Base-by-base conservation (phyloP, 1,284 basidiomycete genomes). In the Fomitopsis palustris region DNA sequence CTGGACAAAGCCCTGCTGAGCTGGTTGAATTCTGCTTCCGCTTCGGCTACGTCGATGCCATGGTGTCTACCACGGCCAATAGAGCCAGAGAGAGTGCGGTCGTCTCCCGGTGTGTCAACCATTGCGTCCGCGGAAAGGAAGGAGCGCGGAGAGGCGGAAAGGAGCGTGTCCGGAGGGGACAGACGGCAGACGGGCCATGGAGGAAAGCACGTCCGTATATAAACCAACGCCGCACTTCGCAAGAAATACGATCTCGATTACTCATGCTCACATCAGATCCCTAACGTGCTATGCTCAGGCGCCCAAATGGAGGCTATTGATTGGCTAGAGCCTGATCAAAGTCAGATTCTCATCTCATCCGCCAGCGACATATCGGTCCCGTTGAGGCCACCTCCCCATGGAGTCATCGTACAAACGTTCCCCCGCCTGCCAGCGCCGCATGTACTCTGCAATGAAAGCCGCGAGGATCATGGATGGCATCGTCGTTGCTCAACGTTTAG, bases 21-120 rank as follows among this genome's bases (percentile, higher is more conserved):
- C 27, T 77, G 72, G 63, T 84, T 77, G 70, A 88, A 88, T 37
- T 79, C 76, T 35, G 75, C 70, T 66, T 83, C 80, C 10, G 84
- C 85, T 42, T 72, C 65, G 2, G 68, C 65, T 51, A 85, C 64
- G 69, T 86, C 74, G 51, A 86, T 70, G 31, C 31, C 31, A 38
- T 72, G 72, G 56, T 70, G 65, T 9, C 78, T 75, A 77, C 79
- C 61, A 0, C 62, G 53, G 31, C 31, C 31, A 14, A 65, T 64
- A 10, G 64, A 67, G 25, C 53, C 56, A 45, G 63, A 61, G 54
- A 73, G 69, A 49, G 72, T 71, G 53, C 65, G 65, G 49, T 69
- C 70, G 62, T 71, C 70, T 56, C 62, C 70, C 37, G 70, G 69
- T 31, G 70, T 66, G 51, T 72, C 70, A 14, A 66, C 49, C 70